Percentiles rank a stretch among this genome's conserved stretches.
phyloP scores from a whole-genome alignment of 148 eudicot genomes.

The Tetragonia tetragonoides region DNA sequence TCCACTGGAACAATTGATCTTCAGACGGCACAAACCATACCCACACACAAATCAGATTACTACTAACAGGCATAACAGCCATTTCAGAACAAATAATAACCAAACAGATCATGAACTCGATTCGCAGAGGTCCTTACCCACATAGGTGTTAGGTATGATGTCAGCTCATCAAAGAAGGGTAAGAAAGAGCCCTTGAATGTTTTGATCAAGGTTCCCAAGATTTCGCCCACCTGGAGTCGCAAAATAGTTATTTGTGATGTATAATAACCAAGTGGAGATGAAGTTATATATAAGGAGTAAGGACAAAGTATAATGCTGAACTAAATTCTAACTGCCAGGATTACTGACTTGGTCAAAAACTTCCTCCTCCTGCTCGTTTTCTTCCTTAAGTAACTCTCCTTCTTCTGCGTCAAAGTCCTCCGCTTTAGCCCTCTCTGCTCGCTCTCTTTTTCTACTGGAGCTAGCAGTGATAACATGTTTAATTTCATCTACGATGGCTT shows the following conservation, averaged over 20 bases:
- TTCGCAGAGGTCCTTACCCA: slow-evolving; percentile 57
- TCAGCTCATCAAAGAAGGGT: slow-evolving; percentile 88
- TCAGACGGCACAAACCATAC: neutral
- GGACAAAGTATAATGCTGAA: slow-evolving; percentile 1
- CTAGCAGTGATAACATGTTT: slow-evolving; percentile 95
- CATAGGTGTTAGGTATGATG: slow-evolving; percentile 90
- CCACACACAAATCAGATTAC: neutral
- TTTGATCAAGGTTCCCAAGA: slow-evolving; percentile 86
- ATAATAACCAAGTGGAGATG: neutral
- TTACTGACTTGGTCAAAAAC: slow-evolving; percentile 81
- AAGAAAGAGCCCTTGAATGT: slow-evolving; percentile 86
- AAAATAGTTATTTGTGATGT: slow-evolving; percentile 10
- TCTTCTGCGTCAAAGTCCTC: slow-evolving; percentile 99
- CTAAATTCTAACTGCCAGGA: neutral
- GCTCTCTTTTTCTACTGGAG: slow-evolving; percentile 76
- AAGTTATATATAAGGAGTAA: neutral
- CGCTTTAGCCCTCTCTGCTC: slow-evolving; percentile 89
- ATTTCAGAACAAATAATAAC: neutral
- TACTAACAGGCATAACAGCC: neutral
- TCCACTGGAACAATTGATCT: neutral
- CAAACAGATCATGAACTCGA: neutral
- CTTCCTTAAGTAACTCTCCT: slow-evolving; percentile 82
- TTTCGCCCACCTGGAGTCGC: slow-evolving; percentile 72
- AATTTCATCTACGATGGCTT: slow-evolving; percentile 83
- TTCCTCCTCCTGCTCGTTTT: slow-evolving; percentile 97